Conservation (phyloP, 164 flowering plant species). For the Vitis rupestris region DNA sequence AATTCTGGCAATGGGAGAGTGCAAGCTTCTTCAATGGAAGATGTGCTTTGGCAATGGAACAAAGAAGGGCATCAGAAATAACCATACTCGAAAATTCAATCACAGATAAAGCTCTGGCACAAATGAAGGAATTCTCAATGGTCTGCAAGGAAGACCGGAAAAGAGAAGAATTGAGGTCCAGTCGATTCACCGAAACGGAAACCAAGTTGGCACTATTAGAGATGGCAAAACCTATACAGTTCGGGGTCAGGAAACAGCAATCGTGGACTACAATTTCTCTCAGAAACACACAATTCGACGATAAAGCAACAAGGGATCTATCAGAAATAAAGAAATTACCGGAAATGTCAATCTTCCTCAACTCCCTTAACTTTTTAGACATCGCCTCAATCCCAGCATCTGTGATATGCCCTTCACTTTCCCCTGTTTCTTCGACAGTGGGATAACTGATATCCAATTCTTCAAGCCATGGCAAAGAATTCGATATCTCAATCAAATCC, state of each 20-base stretch:
- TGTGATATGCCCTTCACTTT: constrained; percentile 19
- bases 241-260: constrained; percentile 39
- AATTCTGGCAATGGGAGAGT: constrained; percentile 29
- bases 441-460: constrained; percentile 59
- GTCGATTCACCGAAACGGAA: constrained; percentile 26
- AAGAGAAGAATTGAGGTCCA: constrained; percentile 9
- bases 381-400: constrained; percentile 41
- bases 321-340: constrained; percentile 51
- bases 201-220: constrained; percentile 25
- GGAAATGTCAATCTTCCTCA: constrained; percentile 44
- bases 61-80: constrained; percentile 47
- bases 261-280: constrained; percentile 29
- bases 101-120: constrained; percentile 21
- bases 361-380: constrained; percentile 27
- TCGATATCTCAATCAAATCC: constrained; percentile 36
- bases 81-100: constrained; percentile 36
- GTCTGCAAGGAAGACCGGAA: constrained; percentile 1
- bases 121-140: constrained; percentile 15
- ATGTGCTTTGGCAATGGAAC: constrained; percentile 29
- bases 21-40: constrained; percentile 40
- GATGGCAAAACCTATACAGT: constrained; percentile 30
- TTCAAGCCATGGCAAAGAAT: constrained; percentile 40
- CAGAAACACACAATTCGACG: constrained; percentile 32
- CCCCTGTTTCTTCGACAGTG: neutral
- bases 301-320: constrained; percentile 30